Percentiles rank a stretch among this genome's conserved stretches.
Conservation (phyloP, 2,329 filamentous ascomycete species). For the Drechslerella coelobrocha region DNA sequence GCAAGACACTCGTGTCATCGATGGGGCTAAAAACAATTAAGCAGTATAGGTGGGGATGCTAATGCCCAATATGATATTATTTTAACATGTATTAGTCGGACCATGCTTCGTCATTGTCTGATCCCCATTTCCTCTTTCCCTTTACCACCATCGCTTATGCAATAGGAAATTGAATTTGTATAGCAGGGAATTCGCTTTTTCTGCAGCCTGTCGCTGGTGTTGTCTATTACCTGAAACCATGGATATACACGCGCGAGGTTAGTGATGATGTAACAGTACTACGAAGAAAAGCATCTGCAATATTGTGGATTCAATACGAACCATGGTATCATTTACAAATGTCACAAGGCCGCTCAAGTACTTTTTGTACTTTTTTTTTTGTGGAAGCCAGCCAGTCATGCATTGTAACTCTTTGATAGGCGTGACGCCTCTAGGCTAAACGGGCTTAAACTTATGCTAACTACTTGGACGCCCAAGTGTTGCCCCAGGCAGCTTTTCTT, state of each 20-base stretch:
- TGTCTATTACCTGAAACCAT: neutral
- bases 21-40: conserved; percentile 26
- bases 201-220: neutral
- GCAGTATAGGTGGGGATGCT: conserved; percentile 46
- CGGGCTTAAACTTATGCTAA: conserved; percentile 1
- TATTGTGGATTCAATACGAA: neutral
- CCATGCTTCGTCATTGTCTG: conserved; percentile 22
- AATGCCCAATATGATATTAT: conserved; percentile 47
- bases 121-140: conserved; percentile 35
- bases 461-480: neutral
- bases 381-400: too few relatives aligned
- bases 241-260: neutral
- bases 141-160: conserved; percentile 46
- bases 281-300: neutral
- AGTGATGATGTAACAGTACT: too few relatives aligned
- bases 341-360: neutral
- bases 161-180: conserved; percentile 12
- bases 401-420: neutral
- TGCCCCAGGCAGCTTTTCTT: conserved; percentile 2
- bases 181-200: conserved; percentile 11
- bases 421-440: neutral
- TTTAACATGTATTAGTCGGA: conserved; percentile 45
- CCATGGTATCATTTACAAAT: neutral
- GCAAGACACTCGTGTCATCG: conserved; percentile 14
- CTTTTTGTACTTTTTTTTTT: too few relatives aligned